phyloP scores from a whole-genome alignment of 495 filamentous ascomycete genomes.

The Lentithecium fluviatile region DNA sequence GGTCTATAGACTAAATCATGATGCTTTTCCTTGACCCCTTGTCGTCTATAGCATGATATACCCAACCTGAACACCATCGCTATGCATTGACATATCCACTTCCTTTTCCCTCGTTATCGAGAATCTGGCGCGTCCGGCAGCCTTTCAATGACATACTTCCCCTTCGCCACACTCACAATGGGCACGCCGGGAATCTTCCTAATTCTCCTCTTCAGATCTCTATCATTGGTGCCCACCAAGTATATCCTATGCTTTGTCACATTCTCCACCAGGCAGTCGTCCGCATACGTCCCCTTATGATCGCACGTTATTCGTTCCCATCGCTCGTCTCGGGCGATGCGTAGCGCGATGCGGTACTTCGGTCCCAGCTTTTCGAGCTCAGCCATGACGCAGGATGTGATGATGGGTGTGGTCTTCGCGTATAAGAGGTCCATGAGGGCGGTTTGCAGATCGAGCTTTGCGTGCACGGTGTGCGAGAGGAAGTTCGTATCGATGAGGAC shows the following conservation, averaged over 20 bases:
- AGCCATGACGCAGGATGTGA: slow-evolving; percentile 70
- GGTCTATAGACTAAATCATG: too few species aligned
- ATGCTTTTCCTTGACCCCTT: too few species aligned
- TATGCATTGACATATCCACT: slow-evolving; percentile 25
- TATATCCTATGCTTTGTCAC: slow-evolving; percentile 78
- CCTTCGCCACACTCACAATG: slow-evolving; percentile 70
- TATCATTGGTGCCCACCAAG: slow-evolving; percentile 88
- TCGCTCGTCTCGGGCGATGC: slow-evolving; percentile 88
- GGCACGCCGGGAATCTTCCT: slow-evolving; percentile 75
- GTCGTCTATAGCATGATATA: background rate
- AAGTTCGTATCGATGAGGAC: slow-evolving; percentile 90
- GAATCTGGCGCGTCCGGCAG: slow-evolving; percentile 75
- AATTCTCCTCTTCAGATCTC: slow-evolving; percentile 71
- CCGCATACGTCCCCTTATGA: slow-evolving; percentile 90
- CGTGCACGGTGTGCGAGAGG: slow-evolving; percentile 82
- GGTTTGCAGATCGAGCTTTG: slow-evolving; percentile 83
- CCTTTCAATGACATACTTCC: slow-evolving; percentile 90
- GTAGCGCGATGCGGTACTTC: slow-evolving; percentile 83
- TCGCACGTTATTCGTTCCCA: slow-evolving; percentile 82
- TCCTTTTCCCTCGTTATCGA: slow-evolving; percentile 32
- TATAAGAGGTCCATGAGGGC: slow-evolving; percentile 82
- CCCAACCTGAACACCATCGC: slow-evolving; percentile 23
- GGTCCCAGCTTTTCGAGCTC: slow-evolving; percentile 91
- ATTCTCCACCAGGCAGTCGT: slow-evolving; percentile 87
- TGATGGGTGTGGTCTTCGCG: slow-evolving; percentile 65